Base-by-base conservation (phyloP, 495 filamentous ascomycete genomes). In the Letharia columbiana region DNA sequence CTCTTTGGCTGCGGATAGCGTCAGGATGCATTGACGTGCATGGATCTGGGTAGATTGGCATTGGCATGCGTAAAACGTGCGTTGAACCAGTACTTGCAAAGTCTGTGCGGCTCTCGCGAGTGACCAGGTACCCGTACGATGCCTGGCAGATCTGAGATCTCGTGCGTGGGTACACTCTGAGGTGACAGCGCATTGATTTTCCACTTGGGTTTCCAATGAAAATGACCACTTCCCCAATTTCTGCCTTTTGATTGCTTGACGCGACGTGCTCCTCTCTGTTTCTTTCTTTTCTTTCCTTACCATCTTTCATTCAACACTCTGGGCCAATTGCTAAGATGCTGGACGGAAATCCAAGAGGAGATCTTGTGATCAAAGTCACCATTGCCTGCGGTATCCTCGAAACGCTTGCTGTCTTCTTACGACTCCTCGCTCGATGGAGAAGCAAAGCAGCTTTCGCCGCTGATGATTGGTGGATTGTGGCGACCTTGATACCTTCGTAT, bases 391-490 rank as follows among this genome's bases (percentile, higher is more conserved):
- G 67, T 15, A n/a, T 68, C 39, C 23, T 68, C 45, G 56, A 68
- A 31, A 68, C 67, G 1, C 1, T 68, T 18, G 63, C 63, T 18
- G 58, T 68, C 44, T 41, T n/a, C 8, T 28, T 68, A 31, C 63
- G 67, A 31, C 52, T 68, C 40, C 39, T 66, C 35, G 62, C 67
- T 8, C 63, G 67, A 31, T 56, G 58, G 39, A 61, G 61, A n/a
- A 66, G 31, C 56, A 66, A 66, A 56, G 67, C 67, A 18, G n/a
- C 44, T 13, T 66, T 66, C 20, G 62, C 45, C 31, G 33, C 54
- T 39, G 67, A 68, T 31, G 67, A 68, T 23, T 68, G 67, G 67
- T 10, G 60, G 23, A 60, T 68, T 52, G 57, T 68, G 13, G 62
- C 62, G 11, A 68, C 62, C 45, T 60, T 68, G 0, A 61, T 60